Conservation (phyloP, 179 eudicot genomes). For the Gypsophila paniculata region DNA sequence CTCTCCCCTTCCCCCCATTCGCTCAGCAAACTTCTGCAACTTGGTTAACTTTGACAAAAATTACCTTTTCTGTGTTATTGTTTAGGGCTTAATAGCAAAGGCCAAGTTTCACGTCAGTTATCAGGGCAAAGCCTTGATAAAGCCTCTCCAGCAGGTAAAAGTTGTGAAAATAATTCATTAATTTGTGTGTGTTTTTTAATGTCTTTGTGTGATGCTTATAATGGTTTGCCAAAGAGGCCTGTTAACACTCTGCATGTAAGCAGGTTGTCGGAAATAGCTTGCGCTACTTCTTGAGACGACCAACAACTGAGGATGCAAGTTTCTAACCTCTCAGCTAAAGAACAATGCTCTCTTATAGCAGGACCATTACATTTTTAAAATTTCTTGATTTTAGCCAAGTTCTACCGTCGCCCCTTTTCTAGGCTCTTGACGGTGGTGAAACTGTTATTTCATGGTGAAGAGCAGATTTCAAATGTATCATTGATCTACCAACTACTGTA, state of each 20-base stretch:
- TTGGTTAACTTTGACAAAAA: neutral
- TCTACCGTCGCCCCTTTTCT: slow-evolving; percentile 16
- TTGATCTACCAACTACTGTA: slow-evolving; percentile 27
- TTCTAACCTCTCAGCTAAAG: slow-evolving; percentile 38
- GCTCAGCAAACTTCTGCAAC: neutral
- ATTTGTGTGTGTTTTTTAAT: neutral
- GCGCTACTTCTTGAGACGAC: slow-evolving; percentile 82
- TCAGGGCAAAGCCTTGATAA: slow-evolving; percentile 62
- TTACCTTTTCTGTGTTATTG: neutral
- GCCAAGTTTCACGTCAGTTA: slow-evolving; percentile 94
- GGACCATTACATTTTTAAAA: slow-evolving; percentile 10
- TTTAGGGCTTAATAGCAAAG: slow-evolving; percentile 83
- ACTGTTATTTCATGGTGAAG: slow-evolving; percentile 15
- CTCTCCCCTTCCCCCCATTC: neutral
- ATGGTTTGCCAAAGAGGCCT: neutral
- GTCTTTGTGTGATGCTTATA: neutral
- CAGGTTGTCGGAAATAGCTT: slow-evolving; percentile 87
- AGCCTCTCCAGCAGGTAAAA: slow-evolving; percentile 85
- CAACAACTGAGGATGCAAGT: slow-evolving; percentile 85
- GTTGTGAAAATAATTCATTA: neutral
- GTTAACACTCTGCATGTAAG: neutral
- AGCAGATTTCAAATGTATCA: slow-evolving; percentile 20
- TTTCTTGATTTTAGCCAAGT: neutral
- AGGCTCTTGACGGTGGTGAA: slow-evolving; percentile 18
- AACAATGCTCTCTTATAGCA: slow-evolving; percentile 1